Evolutionary conservation across 2,329 filamentous ascomycete species (phyloP).

Genomic region (Pseudocercospora musae): DNA sequence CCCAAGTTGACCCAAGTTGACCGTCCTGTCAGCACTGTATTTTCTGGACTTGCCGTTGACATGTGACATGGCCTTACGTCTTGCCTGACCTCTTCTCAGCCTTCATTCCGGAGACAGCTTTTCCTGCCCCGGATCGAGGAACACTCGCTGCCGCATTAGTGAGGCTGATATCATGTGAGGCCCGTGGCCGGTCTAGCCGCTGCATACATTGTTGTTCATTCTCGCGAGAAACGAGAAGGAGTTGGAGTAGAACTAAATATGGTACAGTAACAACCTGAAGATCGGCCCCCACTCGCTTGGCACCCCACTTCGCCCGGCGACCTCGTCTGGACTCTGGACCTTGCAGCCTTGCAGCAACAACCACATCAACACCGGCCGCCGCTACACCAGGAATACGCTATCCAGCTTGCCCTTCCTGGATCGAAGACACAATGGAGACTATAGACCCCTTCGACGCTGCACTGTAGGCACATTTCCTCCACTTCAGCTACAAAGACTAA

Average conservation of each 20-base stretch:
- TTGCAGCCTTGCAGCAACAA: neutral
- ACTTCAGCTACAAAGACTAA: constrained; percentile 10
- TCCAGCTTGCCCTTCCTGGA: neutral
- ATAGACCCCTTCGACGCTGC: constrained; percentile 72
- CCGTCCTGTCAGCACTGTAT: neutral
- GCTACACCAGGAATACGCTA: neutral
- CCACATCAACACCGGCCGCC: neutral
- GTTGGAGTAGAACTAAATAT: no score
- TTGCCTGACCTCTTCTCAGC: neutral
- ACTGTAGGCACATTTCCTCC: constrained; percentile 54
- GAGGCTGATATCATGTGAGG: neutral
- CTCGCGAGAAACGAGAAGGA: neutral
- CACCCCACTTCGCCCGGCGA: neutral
- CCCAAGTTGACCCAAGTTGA: no score
- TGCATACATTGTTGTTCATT: neutral
- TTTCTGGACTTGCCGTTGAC: neutral
- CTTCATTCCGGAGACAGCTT: neutral
- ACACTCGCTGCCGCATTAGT: neutral
- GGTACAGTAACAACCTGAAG: neutral
- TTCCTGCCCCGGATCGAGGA: neutral
- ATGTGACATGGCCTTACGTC: neutral
- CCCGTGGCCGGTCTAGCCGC: no score
- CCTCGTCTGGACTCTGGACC: neutral
- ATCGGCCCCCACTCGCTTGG: neutral
- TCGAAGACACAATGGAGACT: constrained; percentile 22